Conservation (phyloP, 1,284 basidiomycete species). For the Quambalaria eucalypti region DNA sequence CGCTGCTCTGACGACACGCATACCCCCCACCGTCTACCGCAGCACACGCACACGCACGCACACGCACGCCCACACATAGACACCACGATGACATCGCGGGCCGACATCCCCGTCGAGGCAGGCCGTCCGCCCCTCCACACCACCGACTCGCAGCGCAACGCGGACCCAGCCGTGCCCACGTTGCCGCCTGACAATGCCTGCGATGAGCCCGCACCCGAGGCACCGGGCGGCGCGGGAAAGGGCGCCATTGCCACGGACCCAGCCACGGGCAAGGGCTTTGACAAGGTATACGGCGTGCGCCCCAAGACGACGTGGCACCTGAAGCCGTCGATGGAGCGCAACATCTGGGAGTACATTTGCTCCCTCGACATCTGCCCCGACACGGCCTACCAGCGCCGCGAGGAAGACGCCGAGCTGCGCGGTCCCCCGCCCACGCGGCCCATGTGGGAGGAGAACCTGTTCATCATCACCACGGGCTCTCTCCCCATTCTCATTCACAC, state of each 20-base stretch:
- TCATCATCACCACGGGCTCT: conserved; percentile 27
- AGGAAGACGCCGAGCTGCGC: conserved; percentile 14
- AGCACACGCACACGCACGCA: neutral
- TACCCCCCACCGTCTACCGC: too few relatives aligned
- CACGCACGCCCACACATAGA: neutral
- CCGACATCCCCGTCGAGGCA: conserved; percentile 16
- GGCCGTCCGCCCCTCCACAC: conserved; percentile 11
- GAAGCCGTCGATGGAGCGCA: conserved; percentile 25
- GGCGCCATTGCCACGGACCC: conserved; percentile 31
- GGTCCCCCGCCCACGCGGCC: conserved; percentile 30
- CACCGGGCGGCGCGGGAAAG: conserved; percentile 27
- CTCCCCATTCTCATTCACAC: conserved; percentile 22
- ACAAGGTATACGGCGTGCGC: conserved; percentile 38
- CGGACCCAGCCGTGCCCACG: conserved; percentile 17
- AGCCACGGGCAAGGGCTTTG: conserved; percentile 21
- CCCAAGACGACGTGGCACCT: conserved; percentile 41
- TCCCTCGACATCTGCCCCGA: conserved; percentile 29
- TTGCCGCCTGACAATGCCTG: conserved; percentile 36
- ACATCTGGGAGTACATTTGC: conserved; percentile 35
- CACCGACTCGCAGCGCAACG: conserved; percentile 22
- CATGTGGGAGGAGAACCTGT: conserved; percentile 30
- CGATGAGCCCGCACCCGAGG: conserved; percentile 33
- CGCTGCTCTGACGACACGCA: too few relatives aligned
- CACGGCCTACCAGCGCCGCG: conserved; percentile 22
- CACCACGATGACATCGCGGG: conserved; percentile 5